These are phyloP conservation scores for Umbelopsis sp. DNA, from an alignment of 192 early-diverging fungal genomes.

Conservation along the genomic window DNA sequence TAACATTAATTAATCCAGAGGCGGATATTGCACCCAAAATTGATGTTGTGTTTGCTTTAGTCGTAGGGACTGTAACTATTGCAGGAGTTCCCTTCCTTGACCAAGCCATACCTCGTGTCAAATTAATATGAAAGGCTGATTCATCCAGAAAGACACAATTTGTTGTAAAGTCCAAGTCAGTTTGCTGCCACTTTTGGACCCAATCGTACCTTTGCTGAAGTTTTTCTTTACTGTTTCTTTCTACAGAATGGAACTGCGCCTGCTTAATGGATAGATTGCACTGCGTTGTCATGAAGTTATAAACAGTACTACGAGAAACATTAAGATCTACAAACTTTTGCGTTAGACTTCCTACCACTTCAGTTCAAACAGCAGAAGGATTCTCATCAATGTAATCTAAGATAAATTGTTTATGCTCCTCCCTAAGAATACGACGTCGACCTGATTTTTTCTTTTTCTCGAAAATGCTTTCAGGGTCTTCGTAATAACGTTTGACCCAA, in stretches of 20 bases:
- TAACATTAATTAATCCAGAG: slow-evolving; percentile 18
- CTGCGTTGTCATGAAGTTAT: slow-evolving; percentile 12
- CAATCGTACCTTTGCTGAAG: slow-evolving; percentile 14
- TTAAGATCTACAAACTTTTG: slow-evolving; percentile 15
- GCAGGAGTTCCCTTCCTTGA: slow-evolving; percentile 21
- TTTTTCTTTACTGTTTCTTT: slow-evolving; percentile 21
- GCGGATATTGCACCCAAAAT: slow-evolving; percentile 24
- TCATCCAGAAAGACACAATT: slow-evolving; percentile 18
- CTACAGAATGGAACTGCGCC: neutral
- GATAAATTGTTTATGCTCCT: slow-evolving; percentile 17
- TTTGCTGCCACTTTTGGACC: slow-evolving; percentile 17
- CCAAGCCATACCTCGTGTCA: slow-evolving; percentile 13
- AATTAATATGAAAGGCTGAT: slow-evolving; percentile 21
- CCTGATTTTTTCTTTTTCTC: slow-evolving; percentile 16
- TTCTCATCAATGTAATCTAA: slow-evolving; percentile 27
- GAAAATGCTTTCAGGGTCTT: slow-evolving; percentile 21
- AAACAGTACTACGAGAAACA: slow-evolving; percentile 16
- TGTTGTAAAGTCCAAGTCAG: slow-evolving; percentile 7
- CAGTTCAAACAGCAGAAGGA: slow-evolving; percentile 15
- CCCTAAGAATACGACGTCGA: slow-evolving; percentile 14
- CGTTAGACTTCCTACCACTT: slow-evolving; percentile 5
- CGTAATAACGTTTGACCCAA: slow-evolving; percentile 11
- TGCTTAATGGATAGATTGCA: slow-evolving; percentile 16
- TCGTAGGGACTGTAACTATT: slow-evolving; percentile 13
- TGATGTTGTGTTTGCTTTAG: slow-evolving; percentile 7